Conservation (phyloP, 2,329 filamentous ascomycete genomes). For the Aspergillus novoparasiticus region DNA sequence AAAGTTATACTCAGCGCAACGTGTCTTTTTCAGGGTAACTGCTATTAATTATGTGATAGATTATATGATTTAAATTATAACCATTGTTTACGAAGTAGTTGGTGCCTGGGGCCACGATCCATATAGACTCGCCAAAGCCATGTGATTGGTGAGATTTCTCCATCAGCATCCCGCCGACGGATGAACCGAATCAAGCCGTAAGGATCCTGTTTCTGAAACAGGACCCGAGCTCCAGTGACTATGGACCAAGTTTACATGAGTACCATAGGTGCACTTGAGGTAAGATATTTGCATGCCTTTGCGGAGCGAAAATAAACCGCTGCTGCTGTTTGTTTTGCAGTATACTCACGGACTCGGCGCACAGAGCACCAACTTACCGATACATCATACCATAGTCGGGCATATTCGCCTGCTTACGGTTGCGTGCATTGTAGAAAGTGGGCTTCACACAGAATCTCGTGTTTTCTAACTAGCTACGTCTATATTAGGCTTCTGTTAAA, state of each 20-base stretch:
- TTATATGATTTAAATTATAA: not conserved
- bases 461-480: not conserved
- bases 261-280: not conserved
- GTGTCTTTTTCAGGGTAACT: not conserved
- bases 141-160: not conserved
- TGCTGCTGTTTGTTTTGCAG: not conserved
- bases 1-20: not conserved
- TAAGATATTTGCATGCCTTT: not conserved
- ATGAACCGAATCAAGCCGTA: not conserved
- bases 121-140: not conserved
- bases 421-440: not conserved
- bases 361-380: not conserved
- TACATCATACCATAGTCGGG: not conserved
- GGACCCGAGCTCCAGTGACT: no score
- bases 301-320: not conserved
- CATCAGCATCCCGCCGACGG: not conserved
- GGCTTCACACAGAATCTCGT: not conserved
- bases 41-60: not conserved
- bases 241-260: not conserved
- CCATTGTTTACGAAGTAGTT: not conserved
- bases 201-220: not conserved
- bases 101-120: constrained; percentile 1
- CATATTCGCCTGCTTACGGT: not conserved
- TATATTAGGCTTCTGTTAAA: not conserved
- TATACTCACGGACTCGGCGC: not conserved